These are phyloP conservation scores for Ogataea paradorogensis DNA, from an alignment of 805 yeast genomes.

Conservation along the genomic window DNA sequence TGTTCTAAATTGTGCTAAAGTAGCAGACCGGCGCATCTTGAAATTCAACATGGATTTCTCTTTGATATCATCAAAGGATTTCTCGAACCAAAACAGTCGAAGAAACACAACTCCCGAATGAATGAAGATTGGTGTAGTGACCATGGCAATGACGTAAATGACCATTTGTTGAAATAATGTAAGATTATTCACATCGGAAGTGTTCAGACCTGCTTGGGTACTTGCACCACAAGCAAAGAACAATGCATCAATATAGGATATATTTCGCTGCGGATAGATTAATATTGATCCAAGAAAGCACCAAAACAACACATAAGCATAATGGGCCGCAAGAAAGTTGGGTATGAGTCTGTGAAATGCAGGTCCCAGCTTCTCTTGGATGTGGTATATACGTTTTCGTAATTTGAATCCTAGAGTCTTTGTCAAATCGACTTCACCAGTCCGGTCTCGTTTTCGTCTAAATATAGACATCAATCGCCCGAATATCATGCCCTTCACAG, in stretches of 20 bases:
- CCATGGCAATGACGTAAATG: conserved; percentile 56
- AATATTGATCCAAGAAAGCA: conserved; percentile 68
- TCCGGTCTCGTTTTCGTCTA: conserved; percentile 4
- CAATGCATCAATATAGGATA: conserved; percentile 71
- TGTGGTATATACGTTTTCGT: conserved; percentile 36
- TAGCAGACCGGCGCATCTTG: conserved; percentile 77
- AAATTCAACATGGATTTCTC: conserved; percentile 73
- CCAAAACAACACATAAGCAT: conserved; percentile 62
- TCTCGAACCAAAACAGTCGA: conserved; percentile 85
- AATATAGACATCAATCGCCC: neutral
- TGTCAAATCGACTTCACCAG: conserved; percentile 11
- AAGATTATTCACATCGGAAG: conserved; percentile 64
- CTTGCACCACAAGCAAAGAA: conserved; percentile 73
- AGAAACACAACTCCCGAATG: conserved; percentile 75
- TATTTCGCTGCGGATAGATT: conserved; percentile 69
- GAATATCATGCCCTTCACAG: neutral
- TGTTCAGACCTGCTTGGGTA: conserved; percentile 91
- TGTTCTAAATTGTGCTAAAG: conserved; percentile 50
- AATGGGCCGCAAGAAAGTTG: conserved; percentile 63
- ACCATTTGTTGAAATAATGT: conserved; percentile 76
- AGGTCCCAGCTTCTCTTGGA: conserved; percentile 41
- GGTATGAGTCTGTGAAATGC: conserved; percentile 43
- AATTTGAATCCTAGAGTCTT: conserved; percentile 31
- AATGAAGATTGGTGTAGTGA: conserved; percentile 86
- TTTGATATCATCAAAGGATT: conserved; percentile 79